These are phyloP conservation scores for Sphaerostilbella broomeana DNA, from an alignment of 2,329 filamentous ascomycete species.

Conservation along the genomic window DNA sequence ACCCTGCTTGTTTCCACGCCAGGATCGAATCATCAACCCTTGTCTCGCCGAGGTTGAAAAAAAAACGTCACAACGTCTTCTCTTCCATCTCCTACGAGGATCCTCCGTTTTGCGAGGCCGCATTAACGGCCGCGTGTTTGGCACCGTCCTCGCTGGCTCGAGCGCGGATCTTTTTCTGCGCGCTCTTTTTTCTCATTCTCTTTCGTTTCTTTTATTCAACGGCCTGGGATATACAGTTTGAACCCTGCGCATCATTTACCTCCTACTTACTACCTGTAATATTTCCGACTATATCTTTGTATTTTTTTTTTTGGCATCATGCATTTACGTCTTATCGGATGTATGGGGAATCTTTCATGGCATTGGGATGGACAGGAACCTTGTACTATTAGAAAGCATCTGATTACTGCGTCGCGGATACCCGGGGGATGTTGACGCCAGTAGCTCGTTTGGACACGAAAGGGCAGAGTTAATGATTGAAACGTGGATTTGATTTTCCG, in stretches of 20 bases:
- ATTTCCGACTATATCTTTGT: not conserved
- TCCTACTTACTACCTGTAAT: conserved; percentile 8
- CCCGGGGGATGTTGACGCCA: conserved; percentile 14
- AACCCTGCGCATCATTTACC: no score
- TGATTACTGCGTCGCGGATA: conserved; percentile 12
- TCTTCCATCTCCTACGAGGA: conserved; percentile 2
- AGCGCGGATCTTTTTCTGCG: no score
- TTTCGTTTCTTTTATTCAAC: conserved; percentile 1
- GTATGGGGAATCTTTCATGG: conserved; percentile 3
- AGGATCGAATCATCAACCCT: conserved; percentile 14
- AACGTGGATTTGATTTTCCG: conserved; percentile 11
- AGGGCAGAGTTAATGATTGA: conserved; percentile 11
- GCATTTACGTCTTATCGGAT: conserved; percentile 6
- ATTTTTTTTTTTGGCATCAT: conserved; percentile 4
- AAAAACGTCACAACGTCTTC: conserved; percentile 1
- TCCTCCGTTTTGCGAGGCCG: conserved; percentile 11
- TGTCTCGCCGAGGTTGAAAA: conserved; percentile 10
- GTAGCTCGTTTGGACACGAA: conserved; percentile 3
- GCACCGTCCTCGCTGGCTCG: conserved; percentile 20
- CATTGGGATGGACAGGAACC: conserved; percentile 8
- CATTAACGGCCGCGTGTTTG: conserved; percentile 14
- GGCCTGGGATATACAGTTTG: no score
- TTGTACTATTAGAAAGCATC: conserved; percentile 12
- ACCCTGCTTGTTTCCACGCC: conserved; percentile 4
- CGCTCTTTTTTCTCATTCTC: not conserved